These are phyloP conservation scores for Fusarium azukiicola DNA, from an alignment of 2,329 filamentous ascomycete species.

Conservation along the genomic window DNA sequence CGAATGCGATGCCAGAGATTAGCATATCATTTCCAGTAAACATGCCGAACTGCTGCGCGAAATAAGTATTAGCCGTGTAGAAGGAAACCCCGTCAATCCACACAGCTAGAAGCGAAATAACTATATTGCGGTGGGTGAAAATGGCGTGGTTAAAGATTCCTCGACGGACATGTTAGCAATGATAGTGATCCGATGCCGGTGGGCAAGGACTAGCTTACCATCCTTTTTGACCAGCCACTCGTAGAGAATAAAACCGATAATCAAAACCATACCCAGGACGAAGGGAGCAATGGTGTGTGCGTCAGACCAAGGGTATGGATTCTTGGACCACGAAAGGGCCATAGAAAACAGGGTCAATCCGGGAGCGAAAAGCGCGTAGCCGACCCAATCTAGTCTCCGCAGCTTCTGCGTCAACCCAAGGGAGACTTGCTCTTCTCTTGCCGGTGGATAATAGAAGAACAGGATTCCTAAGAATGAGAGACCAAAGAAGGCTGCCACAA, in stretches of 20 bases:
- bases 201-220: constrained; percentile 47
- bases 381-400: constrained; percentile 63
- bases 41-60: neutral
- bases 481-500: constrained; percentile 26
- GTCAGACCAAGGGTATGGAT: constrained; percentile 64
- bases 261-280: neutral
- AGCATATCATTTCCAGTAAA: neutral
- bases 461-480: constrained; percentile 20
- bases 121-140: neutral
- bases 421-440: constrained; percentile 22
- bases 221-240: constrained; percentile 61
- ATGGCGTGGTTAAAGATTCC: neutral
- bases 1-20: neutral
- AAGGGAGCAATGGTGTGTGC: constrained; percentile 50
- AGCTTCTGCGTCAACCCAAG: constrained; percentile 56
- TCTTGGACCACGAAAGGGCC: constrained; percentile 64
- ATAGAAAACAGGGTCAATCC: constrained; percentile 64
- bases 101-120: neutral
- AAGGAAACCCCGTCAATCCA: neutral
- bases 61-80: neutral
- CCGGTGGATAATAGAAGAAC: constrained; percentile 36
- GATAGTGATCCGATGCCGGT: no score
- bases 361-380: constrained; percentile 59
- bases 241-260: constrained; percentile 55
- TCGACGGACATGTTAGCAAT: neutral